A percentile compares a stretch with the other conserved stretches of the same genome.
These are phyloP conservation scores for Filobasidium wieringae DNA, from an alignment of 768 basidiomycete species.

Conservation along the genomic window DNA sequence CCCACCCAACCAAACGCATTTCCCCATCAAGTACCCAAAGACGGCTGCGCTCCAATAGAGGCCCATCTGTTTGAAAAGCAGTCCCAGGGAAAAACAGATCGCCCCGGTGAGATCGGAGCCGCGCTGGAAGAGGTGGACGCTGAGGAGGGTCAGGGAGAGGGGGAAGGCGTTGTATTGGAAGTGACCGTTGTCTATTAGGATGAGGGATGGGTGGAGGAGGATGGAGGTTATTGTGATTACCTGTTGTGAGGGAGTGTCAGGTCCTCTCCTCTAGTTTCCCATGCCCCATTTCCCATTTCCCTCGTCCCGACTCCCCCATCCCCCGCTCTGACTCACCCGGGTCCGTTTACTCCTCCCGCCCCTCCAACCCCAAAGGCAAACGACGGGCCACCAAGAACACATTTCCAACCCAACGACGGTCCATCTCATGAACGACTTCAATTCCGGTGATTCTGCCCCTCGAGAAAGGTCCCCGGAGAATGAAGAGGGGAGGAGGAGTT, in stretches of 20 bases:
- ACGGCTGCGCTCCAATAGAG: conserved; percentile 86
- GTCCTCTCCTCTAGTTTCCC: background rate
- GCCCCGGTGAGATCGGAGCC: conserved; percentile 66
- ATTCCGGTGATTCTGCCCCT: conserved; percentile 56
- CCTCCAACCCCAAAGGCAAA: conserved; percentile 55
- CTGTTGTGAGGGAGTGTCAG: conserved; percentile 37
- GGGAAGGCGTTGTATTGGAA: conserved; percentile 84
- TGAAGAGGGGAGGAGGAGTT: conserved; percentile 51
- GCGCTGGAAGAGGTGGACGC: conserved; percentile 54
- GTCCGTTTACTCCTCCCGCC: conserved; percentile 60
- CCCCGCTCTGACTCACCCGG: conserved; percentile 55
- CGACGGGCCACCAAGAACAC: conserved; percentile 61
- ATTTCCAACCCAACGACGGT: conserved; percentile 60
- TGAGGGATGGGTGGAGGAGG: conserved; percentile 68
- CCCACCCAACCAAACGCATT: conserved; percentile 71
- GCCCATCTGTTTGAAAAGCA: conserved; percentile 93
- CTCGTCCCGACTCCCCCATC: no score
- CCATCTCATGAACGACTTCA: conserved; percentile 66
- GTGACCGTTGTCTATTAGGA: conserved; percentile 82
- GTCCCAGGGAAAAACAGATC: conserved; percentile 64
- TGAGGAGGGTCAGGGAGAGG: conserved; percentile 51
- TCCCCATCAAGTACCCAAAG: conserved; percentile 79
- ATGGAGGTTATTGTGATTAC: conserved; percentile 56
- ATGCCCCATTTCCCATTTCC: no score
- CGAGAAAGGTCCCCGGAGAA: conserved; percentile 51